These are phyloP conservation scores for Smallanthus sonchifolius DNA, from an alignment of 129 eudicot genomes.

Conservation along the genomic window DNA sequence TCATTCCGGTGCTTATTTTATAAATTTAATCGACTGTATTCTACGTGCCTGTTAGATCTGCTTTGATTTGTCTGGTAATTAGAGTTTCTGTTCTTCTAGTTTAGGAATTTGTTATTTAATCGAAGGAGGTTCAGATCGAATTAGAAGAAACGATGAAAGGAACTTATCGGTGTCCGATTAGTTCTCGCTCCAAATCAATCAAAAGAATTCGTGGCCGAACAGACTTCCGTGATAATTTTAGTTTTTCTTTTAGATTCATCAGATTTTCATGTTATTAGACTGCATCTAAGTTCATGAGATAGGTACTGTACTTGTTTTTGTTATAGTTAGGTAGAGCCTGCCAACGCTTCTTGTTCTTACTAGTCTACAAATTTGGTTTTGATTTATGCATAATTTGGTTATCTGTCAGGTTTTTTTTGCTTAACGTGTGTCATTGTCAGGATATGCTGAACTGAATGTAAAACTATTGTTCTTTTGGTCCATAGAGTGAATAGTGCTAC, in stretches of 20 bases:
- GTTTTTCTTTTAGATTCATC: neutral
- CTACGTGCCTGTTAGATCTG: conserved; percentile 1
- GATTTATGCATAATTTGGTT: neutral
- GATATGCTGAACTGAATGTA: neutral
- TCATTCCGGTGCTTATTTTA: conserved; percentile 6
- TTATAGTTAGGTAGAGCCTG: no score
- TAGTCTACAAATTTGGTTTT: neutral
- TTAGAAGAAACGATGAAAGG: neutral
- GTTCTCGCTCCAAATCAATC: neutral
- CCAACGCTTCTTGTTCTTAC: neutral
- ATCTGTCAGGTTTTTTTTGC: neutral
- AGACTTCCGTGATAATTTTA: neutral
- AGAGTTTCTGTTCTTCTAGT: neutral
- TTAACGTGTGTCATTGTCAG: neutral
- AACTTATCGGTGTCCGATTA: neutral
- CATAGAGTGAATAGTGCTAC: neutral
- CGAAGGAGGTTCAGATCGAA: neutral
- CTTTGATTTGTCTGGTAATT: neutral
- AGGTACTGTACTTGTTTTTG: neutral
- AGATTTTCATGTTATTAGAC: neutral
- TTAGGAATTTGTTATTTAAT: neutral
- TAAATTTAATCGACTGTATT: neutral
- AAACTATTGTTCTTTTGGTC: neutral
- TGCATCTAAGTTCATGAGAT: neutral
- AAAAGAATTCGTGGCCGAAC: neutral